Evolutionary conservation across 306 rosid genomes (phyloP).

Genomic region (Quercus berberidifolia): DNA sequence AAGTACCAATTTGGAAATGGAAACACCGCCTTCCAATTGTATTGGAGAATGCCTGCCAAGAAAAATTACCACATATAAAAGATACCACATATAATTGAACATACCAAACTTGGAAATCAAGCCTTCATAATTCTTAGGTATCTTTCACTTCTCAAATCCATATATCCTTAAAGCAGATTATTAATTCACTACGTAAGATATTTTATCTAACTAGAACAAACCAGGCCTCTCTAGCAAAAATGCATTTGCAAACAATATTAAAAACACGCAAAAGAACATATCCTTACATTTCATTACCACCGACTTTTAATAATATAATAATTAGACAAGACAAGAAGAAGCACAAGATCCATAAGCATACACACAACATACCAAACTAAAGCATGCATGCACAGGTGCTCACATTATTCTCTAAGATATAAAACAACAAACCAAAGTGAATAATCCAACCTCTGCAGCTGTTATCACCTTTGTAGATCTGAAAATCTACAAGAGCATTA

Average conservation of each 20-base stretch:
- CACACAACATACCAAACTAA: not conserved
- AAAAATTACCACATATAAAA: conserved; percentile 14
- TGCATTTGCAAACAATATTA: not conserved
- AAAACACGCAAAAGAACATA: not conserved
- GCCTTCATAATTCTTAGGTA: not conserved
- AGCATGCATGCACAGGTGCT: not conserved
- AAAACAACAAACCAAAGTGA: conserved; percentile 9
- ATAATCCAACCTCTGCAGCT: conserved; percentile 10
- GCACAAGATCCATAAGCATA: not conserved
- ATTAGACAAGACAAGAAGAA: not conserved
- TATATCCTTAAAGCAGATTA: not conserved
- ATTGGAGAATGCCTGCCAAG: conserved; percentile 38
- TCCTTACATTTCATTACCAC: not conserved
- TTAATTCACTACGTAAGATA: not conserved
- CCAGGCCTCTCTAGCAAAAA: not conserved
- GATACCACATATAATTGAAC: not conserved
- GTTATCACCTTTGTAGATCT: not conserved
- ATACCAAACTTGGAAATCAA: conserved; percentile 17
- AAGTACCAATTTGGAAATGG: conserved; percentile 12
- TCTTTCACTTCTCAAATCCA: conserved; percentile 15
- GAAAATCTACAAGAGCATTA: conserved; percentile 8
- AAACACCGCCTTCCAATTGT: conserved; percentile 9
- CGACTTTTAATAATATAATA: not conserved
- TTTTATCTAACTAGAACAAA: not conserved
- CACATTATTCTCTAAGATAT: not conserved